Percentiles rank a stretch among this genome's conserved stretches.
These are phyloP conservation scores for Rhodomyrtus tomentosa DNA, from an alignment of 345 rosid genomes.

Conservation along the genomic window DNA sequence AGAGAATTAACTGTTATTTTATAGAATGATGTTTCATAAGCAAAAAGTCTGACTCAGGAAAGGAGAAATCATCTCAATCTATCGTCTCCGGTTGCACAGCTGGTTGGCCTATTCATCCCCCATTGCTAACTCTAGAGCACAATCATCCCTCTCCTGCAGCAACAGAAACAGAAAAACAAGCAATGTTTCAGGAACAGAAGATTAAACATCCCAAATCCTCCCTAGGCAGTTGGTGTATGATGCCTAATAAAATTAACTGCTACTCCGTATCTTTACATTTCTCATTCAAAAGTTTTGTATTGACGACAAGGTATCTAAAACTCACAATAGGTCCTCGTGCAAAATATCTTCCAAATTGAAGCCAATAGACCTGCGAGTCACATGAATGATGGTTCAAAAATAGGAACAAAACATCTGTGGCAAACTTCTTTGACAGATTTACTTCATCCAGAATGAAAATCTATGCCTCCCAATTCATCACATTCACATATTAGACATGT, in stretches of 20 bases:
- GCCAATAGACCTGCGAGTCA: conserved; percentile 76
- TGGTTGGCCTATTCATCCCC: conserved; percentile 53
- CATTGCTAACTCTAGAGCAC: conserved; percentile 88
- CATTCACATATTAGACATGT: neutral
- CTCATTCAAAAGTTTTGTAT: neutral
- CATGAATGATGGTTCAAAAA: neutral
- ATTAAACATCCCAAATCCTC: neutral
- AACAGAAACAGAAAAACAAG: neutral
- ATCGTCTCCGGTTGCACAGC: neutral
- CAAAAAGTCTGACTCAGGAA: neutral
- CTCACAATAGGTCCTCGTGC: conserved; percentile 96
- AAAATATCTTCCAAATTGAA: conserved; percentile 97
- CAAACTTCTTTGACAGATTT: neutral
- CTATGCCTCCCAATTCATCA: neutral
- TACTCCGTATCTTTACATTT: neutral
- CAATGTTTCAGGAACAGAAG: neutral
- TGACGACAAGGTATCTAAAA: conserved; percentile 2
- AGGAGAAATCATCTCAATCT: neutral
- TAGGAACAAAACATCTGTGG: neutral
- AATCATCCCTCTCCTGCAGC: conserved; percentile 86
- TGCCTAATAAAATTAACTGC: neutral
- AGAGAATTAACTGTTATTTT: neutral
- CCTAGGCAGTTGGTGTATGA: neutral
- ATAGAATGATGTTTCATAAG: neutral
- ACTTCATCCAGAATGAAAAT: neutral